A percentile compares a stretch with the other conserved stretches of the same genome.
phyloP scores from a whole-genome alignment of 805 yeast species.

The Candida broadrunensis region DNA sequence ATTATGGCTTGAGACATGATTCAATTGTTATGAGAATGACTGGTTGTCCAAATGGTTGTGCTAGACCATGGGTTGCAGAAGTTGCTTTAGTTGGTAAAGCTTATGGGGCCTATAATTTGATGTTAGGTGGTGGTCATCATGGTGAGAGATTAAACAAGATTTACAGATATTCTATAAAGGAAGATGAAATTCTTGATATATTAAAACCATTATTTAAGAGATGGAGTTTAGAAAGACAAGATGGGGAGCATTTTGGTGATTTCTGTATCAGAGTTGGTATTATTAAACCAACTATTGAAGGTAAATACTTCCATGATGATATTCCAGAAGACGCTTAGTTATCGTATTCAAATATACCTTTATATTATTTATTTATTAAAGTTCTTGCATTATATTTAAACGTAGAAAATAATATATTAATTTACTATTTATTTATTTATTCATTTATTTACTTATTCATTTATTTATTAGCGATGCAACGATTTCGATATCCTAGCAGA shows the following conservation, averaged over 20 bases:
- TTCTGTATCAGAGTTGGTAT: conserved; percentile 84
- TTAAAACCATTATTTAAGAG: conserved; percentile 86
- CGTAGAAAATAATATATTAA: not conserved
- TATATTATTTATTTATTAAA: not conserved
- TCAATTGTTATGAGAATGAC: conserved; percentile 97
- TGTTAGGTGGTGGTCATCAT: conserved; percentile 94
- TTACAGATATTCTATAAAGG: conserved; percentile 82
- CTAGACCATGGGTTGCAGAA: conserved; percentile 98
- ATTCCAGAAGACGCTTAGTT: conserved; percentile 69
- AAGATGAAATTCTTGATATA: conserved; percentile 76
- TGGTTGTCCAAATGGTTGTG: conserved; percentile 98
- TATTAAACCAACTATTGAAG: conserved; percentile 84
- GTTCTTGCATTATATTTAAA: not conserved
- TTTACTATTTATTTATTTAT: not conserved
- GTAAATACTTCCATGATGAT: conserved; percentile 92
- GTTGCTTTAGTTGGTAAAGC: conserved; percentile 96
- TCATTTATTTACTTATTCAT: conserved; percentile 1
- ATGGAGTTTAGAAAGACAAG: conserved; percentile 89
- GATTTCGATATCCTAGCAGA: not conserved
- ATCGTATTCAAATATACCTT: not conserved
- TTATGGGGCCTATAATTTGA: conserved; percentile 83
- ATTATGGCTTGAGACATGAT: conserved; percentile 90
- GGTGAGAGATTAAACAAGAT: conserved; percentile 92
- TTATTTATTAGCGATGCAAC: not conserved
- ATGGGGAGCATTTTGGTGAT: conserved; percentile 95